These are phyloP conservation scores for Papiliotrema laurentii DNA, from an alignment of 1,284 basidiomycete genomes.

Conservation along the genomic window DNA sequence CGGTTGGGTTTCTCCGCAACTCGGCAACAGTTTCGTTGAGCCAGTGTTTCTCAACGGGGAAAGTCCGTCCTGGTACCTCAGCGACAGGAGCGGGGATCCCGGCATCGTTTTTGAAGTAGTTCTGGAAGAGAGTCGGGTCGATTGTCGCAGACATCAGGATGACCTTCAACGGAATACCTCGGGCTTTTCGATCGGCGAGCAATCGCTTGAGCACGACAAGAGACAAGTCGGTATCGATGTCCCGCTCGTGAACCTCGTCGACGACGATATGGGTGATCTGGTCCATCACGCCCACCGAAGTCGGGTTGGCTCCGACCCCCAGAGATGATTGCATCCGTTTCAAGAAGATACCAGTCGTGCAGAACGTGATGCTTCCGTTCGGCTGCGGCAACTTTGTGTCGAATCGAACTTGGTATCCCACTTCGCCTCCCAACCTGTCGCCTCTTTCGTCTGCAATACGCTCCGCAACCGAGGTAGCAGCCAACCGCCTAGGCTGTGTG, in stretches of 20 bases:
- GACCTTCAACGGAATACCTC: conserved; percentile 75
- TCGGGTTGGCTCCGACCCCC: conserved; percentile 44
- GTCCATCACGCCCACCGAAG: conserved; percentile 57
- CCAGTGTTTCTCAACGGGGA: conserved; percentile 77
- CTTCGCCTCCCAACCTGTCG: conserved; percentile 62
- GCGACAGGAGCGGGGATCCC: conserved; percentile 68
- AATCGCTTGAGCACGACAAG: conserved; percentile 87
- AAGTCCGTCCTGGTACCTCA: conserved; percentile 87
- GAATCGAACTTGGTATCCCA: conserved; percentile 93
- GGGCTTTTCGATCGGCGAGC: conserved; percentile 67
- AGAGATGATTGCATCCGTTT: conserved; percentile 80
- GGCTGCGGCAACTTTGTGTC: conserved; percentile 74
- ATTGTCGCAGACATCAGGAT: conserved; percentile 96
- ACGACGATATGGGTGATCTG: conserved; percentile 85
- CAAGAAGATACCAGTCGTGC: conserved; percentile 89
- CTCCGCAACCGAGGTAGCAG: conserved; percentile 88
- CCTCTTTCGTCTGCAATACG: conserved; percentile 88
- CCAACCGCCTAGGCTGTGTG: conserved; percentile 88
- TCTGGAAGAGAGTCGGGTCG: conserved; percentile 80
- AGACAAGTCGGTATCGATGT: conserved; percentile 88
- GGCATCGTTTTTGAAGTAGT: conserved; percentile 67
- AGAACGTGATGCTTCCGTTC: conserved; percentile 83
- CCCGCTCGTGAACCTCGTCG: conserved; percentile 95
- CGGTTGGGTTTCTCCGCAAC: conserved; percentile 49
- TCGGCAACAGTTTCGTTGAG: conserved; percentile 71